These are phyloP conservation scores for Xylaria polymorpha DNA, from an alignment of 2,329 filamentous ascomycete genomes.

Conservation along the genomic window DNA sequence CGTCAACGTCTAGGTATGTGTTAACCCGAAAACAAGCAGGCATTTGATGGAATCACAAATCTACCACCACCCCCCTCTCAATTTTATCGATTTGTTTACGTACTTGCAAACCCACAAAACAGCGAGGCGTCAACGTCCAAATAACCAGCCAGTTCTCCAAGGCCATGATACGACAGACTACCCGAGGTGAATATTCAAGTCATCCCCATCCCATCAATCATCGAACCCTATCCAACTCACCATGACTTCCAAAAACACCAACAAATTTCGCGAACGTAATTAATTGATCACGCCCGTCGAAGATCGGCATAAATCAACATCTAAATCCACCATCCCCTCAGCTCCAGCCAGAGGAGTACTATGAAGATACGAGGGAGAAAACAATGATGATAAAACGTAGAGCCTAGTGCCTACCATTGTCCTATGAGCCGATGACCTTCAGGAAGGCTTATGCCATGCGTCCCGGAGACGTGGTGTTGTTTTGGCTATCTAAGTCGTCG, in stretches of 20 bases:
- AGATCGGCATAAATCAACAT: neutral
- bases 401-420: neutral
- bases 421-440: neutral
- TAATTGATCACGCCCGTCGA: neutral
- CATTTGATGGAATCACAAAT: neutral
- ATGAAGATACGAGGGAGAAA: neutral
- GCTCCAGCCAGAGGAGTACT: neutral
- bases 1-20: too few relatives aligned
- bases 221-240: neutral
- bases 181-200: neutral
- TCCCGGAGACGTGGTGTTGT: neutral
- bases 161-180: neutral
- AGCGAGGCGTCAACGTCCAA: neutral
- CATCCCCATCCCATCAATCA: neutral
- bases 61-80: neutral
- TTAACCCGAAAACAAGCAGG: neutral
- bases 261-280: neutral
- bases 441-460: neutral
- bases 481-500: neutral
- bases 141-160: neutral
- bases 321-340: neutral
- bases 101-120: neutral
- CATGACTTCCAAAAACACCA: neutral
- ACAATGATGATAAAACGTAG: neutral
- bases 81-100: neutral